Percentiles rank a stretch among this genome's conserved stretches.
These are phyloP conservation scores for Coemansia guatemalensis DNA, from an alignment of 192 early-diverging fungal genomes.

Conservation along the genomic window DNA sequence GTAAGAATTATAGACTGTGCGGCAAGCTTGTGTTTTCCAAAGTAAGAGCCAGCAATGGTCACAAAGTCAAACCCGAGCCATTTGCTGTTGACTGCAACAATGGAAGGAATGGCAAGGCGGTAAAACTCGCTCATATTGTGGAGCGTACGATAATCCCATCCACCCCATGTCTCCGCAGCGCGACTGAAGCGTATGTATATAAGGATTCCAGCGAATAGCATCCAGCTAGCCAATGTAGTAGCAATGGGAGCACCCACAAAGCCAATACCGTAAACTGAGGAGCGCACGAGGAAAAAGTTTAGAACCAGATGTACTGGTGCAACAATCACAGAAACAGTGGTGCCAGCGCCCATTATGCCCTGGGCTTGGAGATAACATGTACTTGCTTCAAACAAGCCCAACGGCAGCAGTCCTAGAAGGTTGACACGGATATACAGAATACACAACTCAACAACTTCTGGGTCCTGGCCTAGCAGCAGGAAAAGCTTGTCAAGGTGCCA, in stretches of 20 bases:
- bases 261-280: constrained; percentile 64
- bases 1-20: constrained; percentile 72
- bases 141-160: constrained; percentile 70
- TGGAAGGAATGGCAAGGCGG: constrained; percentile 73
- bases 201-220: constrained; percentile 64
- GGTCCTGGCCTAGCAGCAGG: constrained; percentile 62
- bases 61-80: constrained; percentile 81
- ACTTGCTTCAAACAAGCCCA: constrained; percentile 1
- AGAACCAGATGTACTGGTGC: constrained; percentile 71
- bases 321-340: constrained; percentile 66
- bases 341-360: constrained; percentile 79
- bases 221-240: constrained; percentile 68
- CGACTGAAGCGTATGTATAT: constrained; percentile 60
- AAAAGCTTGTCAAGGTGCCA: constrained; percentile 58
- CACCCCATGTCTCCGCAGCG: constrained; percentile 79
- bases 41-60: constrained; percentile 68
- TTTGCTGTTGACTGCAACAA: constrained; percentile 77
- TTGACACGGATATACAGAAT: constrained; percentile 65
- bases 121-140: constrained; percentile 60
- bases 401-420: constrained; percentile 15
- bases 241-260: constrained; percentile 81
- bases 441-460: constrained; percentile 58
- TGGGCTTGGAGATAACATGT: constrained; percentile 73
- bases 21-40: constrained; percentile 61
- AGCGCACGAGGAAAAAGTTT: constrained; percentile 78